Evolutionary conservation across 1,139 yeast species (phyloP).

Genomic region (Eremothecium coryli): DNA sequence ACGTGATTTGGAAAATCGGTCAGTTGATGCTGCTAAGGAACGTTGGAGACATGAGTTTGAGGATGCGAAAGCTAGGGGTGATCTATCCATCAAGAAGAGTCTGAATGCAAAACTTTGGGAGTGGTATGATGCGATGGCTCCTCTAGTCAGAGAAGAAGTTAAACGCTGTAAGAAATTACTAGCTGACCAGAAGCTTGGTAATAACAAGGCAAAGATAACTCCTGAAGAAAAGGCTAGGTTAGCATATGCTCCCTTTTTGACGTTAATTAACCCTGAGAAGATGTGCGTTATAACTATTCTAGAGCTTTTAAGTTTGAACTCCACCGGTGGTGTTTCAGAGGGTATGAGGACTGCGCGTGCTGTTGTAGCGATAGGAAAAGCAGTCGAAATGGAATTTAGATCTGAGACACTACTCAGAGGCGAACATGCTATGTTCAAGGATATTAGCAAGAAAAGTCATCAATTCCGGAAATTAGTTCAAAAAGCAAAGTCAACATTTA

Average conservation of each 20-base stretch:
- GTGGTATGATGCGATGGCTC: constrained; percentile 63
- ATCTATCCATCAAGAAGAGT: constrained; percentile 44
- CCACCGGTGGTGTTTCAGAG: constrained; percentile 69
- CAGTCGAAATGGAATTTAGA: constrained; percentile 76
- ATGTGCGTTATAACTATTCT: constrained; percentile 77
- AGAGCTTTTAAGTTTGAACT: constrained; percentile 64
- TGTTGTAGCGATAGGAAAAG: constrained; percentile 70
- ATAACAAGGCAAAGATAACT: constrained; percentile 5
- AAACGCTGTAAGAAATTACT: constrained; percentile 15
- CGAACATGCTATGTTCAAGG: constrained; percentile 44
- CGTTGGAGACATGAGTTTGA: constrained; percentile 85
- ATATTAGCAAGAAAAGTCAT: constrained; percentile 30
- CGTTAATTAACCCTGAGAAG: constrained; percentile 65
- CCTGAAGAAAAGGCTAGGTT: constrained; percentile 40
- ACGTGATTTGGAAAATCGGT: constrained; percentile 61
- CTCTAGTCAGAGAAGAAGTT: constrained; percentile 46
- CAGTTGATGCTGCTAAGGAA: constrained; percentile 76
- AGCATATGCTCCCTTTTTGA: constrained; percentile 71
- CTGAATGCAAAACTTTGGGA: constrained; percentile 69
- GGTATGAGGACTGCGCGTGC: constrained; percentile 85
- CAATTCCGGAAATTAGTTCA: constrained; percentile 30
- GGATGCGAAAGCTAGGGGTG: constrained; percentile 57
- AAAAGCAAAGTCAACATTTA: constrained; percentile 30
- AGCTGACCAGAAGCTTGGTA: constrained; percentile 2
- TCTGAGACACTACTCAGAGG: constrained; percentile 52